A percentile compares a stretch with the other conserved stretches of the same genome.
Conservation (phyloP, 495 filamentous ascomycete genomes). For the Ascodesmis nigricans region DNA sequence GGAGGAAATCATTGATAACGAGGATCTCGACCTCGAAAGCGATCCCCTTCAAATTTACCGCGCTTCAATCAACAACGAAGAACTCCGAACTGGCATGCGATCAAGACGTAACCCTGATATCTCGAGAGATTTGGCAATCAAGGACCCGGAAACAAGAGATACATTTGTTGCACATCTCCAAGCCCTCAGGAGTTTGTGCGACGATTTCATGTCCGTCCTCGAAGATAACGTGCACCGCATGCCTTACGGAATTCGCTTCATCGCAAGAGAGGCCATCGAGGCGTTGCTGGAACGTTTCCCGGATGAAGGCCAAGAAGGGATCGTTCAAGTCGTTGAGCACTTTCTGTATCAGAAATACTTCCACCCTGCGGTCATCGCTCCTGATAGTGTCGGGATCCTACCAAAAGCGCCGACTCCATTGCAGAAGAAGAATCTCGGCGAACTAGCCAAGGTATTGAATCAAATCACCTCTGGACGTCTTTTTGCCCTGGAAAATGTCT, state of each 20-base stretch:
- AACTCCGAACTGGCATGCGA: conserved; percentile 69
- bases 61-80: conserved; percentile 85
- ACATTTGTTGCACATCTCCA: conserved; percentile 84
- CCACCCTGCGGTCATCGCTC: conserved; percentile 63
- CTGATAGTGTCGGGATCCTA: conserved; percentile 73
- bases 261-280: conserved; percentile 71
- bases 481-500: conserved; percentile 86
- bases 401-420: conserved; percentile 71
- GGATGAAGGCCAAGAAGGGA: conserved; percentile 49
- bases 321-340: conserved; percentile 65
- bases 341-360: conserved; percentile 92
- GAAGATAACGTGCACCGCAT: conserved; percentile 69
- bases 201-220: conserved; percentile 60
- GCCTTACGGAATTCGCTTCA: conserved; percentile 81
- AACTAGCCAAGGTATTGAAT: conserved; percentile 74
- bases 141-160: conserved; percentile 73
- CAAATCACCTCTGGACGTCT: conserved; percentile 67
- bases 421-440: conserved; percentile 77
- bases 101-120: conserved; percentile 62
- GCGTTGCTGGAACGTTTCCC: conserved; percentile 51
- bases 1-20: conserved; percentile 77
- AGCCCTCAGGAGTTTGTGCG: conserved; percentile 77
- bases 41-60: conserved; percentile 96
- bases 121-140: conserved; percentile 74
- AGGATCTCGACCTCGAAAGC: conserved; percentile 77